These are phyloP conservation scores for Pascua guehoae DNA, from an alignment of 1,284 basidiomycete species.

Conservation along the genomic window DNA sequence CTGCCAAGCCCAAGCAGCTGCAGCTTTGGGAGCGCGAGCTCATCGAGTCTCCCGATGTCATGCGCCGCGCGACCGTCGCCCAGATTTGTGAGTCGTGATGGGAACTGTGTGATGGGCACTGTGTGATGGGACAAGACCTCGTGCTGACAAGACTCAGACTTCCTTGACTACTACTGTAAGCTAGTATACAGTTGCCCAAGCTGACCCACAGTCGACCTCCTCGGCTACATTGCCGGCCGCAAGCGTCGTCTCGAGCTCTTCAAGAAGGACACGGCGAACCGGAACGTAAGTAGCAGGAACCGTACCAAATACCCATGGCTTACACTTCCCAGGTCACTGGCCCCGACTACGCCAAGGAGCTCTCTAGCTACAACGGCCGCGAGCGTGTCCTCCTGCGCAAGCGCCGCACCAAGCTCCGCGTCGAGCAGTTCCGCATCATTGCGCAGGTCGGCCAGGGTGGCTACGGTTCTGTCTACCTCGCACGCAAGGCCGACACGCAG, in stretches of 20 bases:
- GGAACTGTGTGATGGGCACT: not conserved
- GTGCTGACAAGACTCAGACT: slow-evolving; percentile 58
- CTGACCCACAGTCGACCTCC: slow-evolving; percentile 61
- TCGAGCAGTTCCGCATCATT: slow-evolving; percentile 90
- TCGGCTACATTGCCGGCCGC: slow-evolving; percentile 78
- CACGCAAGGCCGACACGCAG: slow-evolving; percentile 82
- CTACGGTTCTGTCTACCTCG: slow-evolving; percentile 91
- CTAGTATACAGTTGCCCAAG: not conserved
- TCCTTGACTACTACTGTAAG: slow-evolving; percentile 81
- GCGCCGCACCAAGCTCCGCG: slow-evolving; percentile 75
- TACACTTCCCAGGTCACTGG: slow-evolving; percentile 47
- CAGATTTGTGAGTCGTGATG: slow-evolving; percentile 70
- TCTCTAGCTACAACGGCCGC: slow-evolving; percentile 83
- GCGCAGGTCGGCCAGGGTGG: slow-evolving; percentile 95
- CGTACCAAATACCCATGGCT: not conserved
- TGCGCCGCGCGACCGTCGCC: slow-evolving; percentile 88
- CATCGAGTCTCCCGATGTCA: slow-evolving; percentile 76
- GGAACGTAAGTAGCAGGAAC: slow-evolving; percentile 55
- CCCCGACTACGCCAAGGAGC: slow-evolving; percentile 69
- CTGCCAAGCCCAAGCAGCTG: slow-evolving; percentile 46
- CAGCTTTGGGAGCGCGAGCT: slow-evolving; percentile 80
- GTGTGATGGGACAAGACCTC: too few species aligned
- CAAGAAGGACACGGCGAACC: slow-evolving; percentile 71
- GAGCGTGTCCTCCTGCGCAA: slow-evolving; percentile 87
- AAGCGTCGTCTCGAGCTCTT: slow-evolving; percentile 77